These are phyloP conservation scores for Striga asiatica DNA, from an alignment of 257 asterid genomes.

Conservation along the genomic window DNA sequence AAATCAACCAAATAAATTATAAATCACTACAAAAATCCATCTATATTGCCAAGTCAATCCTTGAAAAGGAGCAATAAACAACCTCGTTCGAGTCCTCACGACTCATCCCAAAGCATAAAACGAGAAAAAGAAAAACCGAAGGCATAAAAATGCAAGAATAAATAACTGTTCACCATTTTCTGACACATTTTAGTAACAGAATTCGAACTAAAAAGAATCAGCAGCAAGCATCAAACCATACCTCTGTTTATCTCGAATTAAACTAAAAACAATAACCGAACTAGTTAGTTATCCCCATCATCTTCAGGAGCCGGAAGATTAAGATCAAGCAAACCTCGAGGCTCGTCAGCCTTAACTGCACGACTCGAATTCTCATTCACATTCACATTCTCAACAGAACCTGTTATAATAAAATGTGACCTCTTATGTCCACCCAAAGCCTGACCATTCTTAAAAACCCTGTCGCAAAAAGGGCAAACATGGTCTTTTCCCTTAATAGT, in stretches of 20 bases:
- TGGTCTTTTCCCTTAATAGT: constrained; percentile 48
- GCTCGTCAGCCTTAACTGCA: constrained; percentile 12
- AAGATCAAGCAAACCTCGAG: constrained; percentile 56
- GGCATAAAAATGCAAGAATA: not conserved
- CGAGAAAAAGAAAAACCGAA: not conserved
- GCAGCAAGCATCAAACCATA: not conserved
- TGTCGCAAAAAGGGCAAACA: constrained; percentile 65
- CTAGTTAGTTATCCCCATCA: constrained; percentile 35
- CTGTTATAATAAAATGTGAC: constrained; percentile 74
- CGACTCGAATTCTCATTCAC: constrained; percentile 25
- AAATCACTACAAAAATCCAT: constrained; percentile 18
- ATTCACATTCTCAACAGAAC: constrained; percentile 32
- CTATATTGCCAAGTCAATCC: constrained; percentile 10
- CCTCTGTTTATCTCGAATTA: not conserved
- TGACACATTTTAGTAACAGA: constrained; percentile 10
- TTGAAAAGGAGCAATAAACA: constrained; percentile 16
- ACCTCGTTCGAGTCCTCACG: constrained; percentile 8
- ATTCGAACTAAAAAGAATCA: no score
- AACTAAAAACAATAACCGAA: constrained; percentile 16
- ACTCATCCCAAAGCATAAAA: not conserved
- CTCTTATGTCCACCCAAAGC: constrained; percentile 96
- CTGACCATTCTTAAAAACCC: constrained; percentile 62
- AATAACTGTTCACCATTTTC: not conserved
- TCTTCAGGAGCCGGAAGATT: constrained; percentile 86
- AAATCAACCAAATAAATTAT: constrained; percentile 13